Percentiles rank a stretch among this genome's conserved stretches.
These are phyloP conservation scores for Candida sphagnicola DNA, from an alignment of 805 yeast species.

Conservation along the genomic window DNA sequence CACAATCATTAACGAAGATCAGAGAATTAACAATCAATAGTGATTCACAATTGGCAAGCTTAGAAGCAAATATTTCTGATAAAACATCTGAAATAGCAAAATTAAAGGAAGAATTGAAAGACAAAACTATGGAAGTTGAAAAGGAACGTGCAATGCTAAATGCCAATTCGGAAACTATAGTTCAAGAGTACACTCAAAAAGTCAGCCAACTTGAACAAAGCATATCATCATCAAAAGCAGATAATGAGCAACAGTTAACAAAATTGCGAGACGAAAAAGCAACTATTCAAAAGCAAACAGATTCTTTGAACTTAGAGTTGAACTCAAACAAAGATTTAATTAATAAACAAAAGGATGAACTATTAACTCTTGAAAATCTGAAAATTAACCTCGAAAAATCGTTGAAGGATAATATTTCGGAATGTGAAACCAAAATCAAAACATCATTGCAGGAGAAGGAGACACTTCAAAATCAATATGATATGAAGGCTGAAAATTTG, in stretches of 20 bases:
- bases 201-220: constrained; percentile 40
- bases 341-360: constrained; percentile 7
- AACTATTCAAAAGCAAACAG: constrained; percentile 5
- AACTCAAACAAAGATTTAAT: constrained; percentile 1
- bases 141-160: constrained; percentile 45
- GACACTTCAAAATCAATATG: neutral
- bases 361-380: constrained; percentile 9
- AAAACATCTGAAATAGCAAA: neutral
- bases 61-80: neutral
- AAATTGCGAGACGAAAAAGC: constrained; percentile 7
- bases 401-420: neutral
- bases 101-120: constrained; percentile 22
- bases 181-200: constrained; percentile 47
- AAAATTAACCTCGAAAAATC: constrained; percentile 2
- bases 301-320: constrained; percentile 7
- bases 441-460: no score
- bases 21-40: neutral
- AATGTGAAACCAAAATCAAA: neutral
- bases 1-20: neutral
- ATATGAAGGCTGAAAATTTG: no score
- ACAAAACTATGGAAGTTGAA: constrained; percentile 44
- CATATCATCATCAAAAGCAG: constrained; percentile 10
- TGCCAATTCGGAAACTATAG: constrained; percentile 46
- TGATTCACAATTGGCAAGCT: neutral
- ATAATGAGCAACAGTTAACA: constrained; percentile 9